Base-by-base conservation (phyloP, 2,329 filamentous ascomycete species). In the Ceratocystis diversiconidia region DNA sequence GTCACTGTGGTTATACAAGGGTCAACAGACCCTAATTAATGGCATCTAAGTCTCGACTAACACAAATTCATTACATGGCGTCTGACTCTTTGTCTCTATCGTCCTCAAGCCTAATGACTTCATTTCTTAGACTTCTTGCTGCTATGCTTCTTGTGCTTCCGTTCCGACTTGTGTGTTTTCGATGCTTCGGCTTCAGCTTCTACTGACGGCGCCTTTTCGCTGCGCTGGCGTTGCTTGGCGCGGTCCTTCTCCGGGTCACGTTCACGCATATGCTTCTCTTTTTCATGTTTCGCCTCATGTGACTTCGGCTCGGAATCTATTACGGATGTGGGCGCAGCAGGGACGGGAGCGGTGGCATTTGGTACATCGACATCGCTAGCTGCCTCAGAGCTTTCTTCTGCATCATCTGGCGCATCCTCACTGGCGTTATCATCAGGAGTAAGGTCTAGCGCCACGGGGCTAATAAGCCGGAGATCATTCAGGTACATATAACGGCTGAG, bases 401-500 rank as follows among this genome's bases (percentile, higher is more conserved):
- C 46, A 10, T 22, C 46, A 50, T n/a, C 6, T 8, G 7, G 6
- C 19, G 10, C 8, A 6, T 30, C 25, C 30, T 43, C 43, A 15
- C 41, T 43, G 61, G n/a, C 4, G 65, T 8, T 19, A 64, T 48
- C 7, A 50, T 41, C 17, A 59, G 32, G 43, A 8, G 19, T n/a
- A 8, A 61, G 25, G 25, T 50, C 55, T 5, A 64, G 57, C 10
- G 64, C 70, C 68, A 74, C 71, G 15, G 57, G 62, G 67, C 75
- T 76, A 69, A 82, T 80, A 41, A 83, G 73, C 72, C 79, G 82
- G 75, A 99, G 73, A 74, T 97, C 92, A 75, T 99, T 99, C 41
- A 97, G 82, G 66, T 91, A 82, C 94, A 99, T 97, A 76, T 97
- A 99, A 68, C 94, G 81, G 72, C 91, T 94, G 66, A 96, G 74